phyloP scores from a whole-genome alignment of 2,329 filamentous ascomycete species.

The Thelonectria discophora region DNA sequence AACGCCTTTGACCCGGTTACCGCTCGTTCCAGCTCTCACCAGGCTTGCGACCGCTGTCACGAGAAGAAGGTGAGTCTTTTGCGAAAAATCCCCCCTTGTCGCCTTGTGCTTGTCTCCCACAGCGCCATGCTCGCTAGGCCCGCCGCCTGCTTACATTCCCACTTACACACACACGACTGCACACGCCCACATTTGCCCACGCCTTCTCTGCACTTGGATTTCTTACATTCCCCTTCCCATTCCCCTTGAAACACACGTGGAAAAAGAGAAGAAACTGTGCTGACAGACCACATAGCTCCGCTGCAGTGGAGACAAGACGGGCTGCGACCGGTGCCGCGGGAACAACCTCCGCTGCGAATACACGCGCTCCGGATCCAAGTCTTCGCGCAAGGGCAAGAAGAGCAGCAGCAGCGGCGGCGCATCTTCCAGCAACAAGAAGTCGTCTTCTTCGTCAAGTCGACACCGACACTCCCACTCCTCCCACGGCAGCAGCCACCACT shows the following conservation, averaged over 20 bases:
- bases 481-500: constrained; percentile 27
- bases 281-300: constrained; percentile 42
- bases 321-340: constrained; percentile 48
- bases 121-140: constrained; percentile 7
- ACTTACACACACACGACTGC: no score
- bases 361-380: constrained; percentile 46
- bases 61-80: constrained; percentile 49
- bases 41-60: constrained; percentile 51
- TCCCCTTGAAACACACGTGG: background rate
- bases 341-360: constrained; percentile 48
- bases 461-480: constrained; percentile 19
- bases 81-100: no score
- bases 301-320: constrained; percentile 51
- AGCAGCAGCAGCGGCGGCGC: constrained; percentile 32
- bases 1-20: constrained; percentile 49
- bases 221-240: background rate
- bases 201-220: no score
- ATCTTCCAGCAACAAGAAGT: constrained; percentile 34
- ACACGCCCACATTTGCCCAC: no score
- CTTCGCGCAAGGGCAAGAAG: constrained; percentile 44
- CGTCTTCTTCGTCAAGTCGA: constrained; percentile 22
- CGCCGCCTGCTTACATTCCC: no score
- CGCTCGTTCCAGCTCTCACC: constrained; percentile 50
- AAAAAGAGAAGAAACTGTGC: constrained; percentile 1
- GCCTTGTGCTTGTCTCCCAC: background rate